Base-by-base conservation (phyloP, 768 basidiomycete species). In the Goffeauzyma gilvescens region DNA sequence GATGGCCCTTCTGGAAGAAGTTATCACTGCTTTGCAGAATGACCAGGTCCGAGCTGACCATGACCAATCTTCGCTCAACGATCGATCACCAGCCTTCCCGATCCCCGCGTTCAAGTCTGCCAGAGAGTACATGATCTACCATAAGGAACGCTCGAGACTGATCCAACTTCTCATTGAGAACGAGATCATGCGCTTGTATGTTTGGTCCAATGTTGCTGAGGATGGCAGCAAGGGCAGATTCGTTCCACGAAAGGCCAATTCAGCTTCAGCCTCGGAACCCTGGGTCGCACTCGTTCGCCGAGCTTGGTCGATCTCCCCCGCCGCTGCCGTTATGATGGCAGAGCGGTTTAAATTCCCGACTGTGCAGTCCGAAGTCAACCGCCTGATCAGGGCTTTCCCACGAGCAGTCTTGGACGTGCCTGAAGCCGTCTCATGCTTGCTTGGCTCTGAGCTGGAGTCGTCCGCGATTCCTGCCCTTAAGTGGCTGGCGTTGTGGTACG, bases 131-230 rank as follows among this genome's bases (percentile, higher is more conserved):
- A 59, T 63, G 10, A 64, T 68, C 4, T 71, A 71, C 31, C 72
- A 90, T 28, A 74, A 75, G 42, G 75, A 69, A 32, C 66, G 80
- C 4, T 79, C 79, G 44, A 70, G 73, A 15, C 77, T 90, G 0
- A 67, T 95, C n/a, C 71, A 78, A 17, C 64, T 90, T 6, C 71
- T 96, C 10, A 76, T 86, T 6, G 85, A 90, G 62, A 87, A 84
- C 57, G 93, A 98, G 60, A 76, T 95, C 32, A 75, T 71, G 53
- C 72, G 87, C 13, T 65, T 96, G 32, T 72, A 68, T 4, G 87
- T 96, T 6, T 96, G 93, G 93, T 69, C 69, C 32, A 96, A 96
- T 62, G 83, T 85, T 0, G 70, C 72, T 23, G 80, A 78, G 46
- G 89, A 93, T 49, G 53, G 69, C 4, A 75, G 72, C 21, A 41